Evolutionary conservation across 495 filamentous ascomycete species (phyloP).

Genomic region (Jackrogersella multiformis): DNA sequence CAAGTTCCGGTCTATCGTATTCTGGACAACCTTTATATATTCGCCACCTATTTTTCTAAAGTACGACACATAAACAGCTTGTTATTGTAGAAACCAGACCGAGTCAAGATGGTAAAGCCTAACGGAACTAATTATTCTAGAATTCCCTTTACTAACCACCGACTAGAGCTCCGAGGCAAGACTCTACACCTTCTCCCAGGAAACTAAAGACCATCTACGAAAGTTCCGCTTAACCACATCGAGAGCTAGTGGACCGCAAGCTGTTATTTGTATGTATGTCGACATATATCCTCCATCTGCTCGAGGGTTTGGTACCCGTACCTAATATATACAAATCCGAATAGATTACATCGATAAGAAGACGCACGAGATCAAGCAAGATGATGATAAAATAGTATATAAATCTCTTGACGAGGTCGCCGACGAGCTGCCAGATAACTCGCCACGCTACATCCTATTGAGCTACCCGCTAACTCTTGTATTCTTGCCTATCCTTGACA

Average conservation of each 20-base stretch:
- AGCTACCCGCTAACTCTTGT: slow-evolving; percentile 90
- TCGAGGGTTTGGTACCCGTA: background rate
- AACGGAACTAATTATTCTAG: background rate
- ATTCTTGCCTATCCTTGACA: slow-evolving; percentile 33
- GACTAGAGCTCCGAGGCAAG: slow-evolving; percentile 79
- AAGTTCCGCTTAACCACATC: slow-evolving; percentile 95
- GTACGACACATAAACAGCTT: background rate
- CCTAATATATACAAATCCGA: slow-evolving; percentile 21
- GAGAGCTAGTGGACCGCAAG: slow-evolving; percentile 85
- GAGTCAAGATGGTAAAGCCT: slow-evolving; percentile 21
- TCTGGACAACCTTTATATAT: background rate
- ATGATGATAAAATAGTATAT: slow-evolving; percentile 76
- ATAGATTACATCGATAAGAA: slow-evolving; percentile 86
- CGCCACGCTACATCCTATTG: slow-evolving; percentile 86
- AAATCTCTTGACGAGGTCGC: slow-evolving; percentile 77
- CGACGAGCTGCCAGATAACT: slow-evolving; percentile 92
- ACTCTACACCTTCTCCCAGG: slow-evolving; percentile 90
- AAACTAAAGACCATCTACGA: slow-evolving; percentile 84
- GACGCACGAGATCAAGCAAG: slow-evolving; percentile 84
- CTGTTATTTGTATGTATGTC: slow-evolving; percentile 85
- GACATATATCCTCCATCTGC: background rate
- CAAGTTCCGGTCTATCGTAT: no score
- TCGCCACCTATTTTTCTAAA: background rate
- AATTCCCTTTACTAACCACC: slow-evolving; percentile 2
- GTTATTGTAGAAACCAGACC: background rate